Base-by-base conservation (phyloP, 129 eudicot species). In the Deinandra increscens region DNA sequence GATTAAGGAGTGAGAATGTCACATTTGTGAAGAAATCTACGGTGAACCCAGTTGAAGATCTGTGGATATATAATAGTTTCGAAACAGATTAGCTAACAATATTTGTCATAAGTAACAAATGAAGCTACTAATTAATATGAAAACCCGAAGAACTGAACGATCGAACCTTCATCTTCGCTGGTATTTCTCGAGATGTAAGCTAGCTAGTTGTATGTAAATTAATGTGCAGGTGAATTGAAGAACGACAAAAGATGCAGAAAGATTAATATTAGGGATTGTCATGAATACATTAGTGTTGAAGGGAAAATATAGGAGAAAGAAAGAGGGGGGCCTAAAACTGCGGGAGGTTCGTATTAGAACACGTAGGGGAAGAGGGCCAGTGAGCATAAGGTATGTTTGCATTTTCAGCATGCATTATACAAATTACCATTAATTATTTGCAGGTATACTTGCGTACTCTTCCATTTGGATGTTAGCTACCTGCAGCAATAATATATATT, bases 31-130 rank as follows among this genome's bases (percentile, higher is more conserved):
- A 76, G 71, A 81, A 88, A 81, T 76, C 70, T 54, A 44, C 91
- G 87, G 45, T 85, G 86, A 60, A 88, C 89, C 96, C 96, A 88
- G 60, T 83, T 77, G 74, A 88, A 85, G 82, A 88, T 86, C 96
- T 88, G 86, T 38, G 38, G 10, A 74, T n/a, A n/a, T n/a, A n/a
- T n/a, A n/a, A n/a, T 9, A 71, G 39, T 37, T 14, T 19, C 0
- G 43, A 66, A 53, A 31, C 29, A 17, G 6, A 45, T 22, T 59
- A 39, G 17, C 5, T 17, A n/a, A 54, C 37, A n/a, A n/a, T n/a
- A n/a, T n/a, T 19, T 53, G 60, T 48, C 23, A 56, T 12, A n/a
- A n/a, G n/a, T 68, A 56, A 22, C 37, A 53, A 7, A 9, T 13
- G n/a, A 3, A 3, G 13, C 10, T 45, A 13, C 5, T 5, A 20